These are phyloP conservation scores for Trichophyton equinum DNA, from an alignment of 2,329 filamentous ascomycete species.

Conservation along the genomic window DNA sequence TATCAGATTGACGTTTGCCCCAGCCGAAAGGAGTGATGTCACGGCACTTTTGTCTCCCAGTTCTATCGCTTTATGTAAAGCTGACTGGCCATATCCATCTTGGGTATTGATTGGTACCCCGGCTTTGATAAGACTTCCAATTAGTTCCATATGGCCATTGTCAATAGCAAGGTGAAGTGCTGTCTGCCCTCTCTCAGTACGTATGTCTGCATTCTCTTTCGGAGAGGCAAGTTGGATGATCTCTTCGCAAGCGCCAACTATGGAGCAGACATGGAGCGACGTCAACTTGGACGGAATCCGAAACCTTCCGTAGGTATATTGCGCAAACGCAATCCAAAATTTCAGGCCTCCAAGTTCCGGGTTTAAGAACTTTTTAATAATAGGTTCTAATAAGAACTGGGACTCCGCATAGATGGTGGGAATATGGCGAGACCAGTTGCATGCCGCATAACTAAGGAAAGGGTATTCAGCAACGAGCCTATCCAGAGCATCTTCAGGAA, in stretches of 20 bases:
- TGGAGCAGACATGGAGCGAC: neutral
- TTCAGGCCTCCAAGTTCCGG: neutral
- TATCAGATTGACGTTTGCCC: neutral
- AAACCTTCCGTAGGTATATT: neutral
- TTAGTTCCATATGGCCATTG: neutral
- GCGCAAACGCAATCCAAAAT: neutral
- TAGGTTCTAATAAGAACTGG: neutral
- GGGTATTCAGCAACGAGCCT: neutral
- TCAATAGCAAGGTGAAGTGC: neutral
- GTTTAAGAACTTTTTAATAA: neutral
- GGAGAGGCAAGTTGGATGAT: neutral
- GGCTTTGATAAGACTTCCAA: neutral
- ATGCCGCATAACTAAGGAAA: neutral
- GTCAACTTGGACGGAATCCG: neutral
- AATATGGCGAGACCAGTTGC: neutral
- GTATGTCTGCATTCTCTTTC: neutral
- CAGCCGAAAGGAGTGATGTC: neutral
- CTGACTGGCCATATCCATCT: neutral
- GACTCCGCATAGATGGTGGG: neutral
- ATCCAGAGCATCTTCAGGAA: neutral
- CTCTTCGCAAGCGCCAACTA: neutral
- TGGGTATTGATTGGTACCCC: neutral
- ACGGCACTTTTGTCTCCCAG: neutral
- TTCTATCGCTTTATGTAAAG: neutral
- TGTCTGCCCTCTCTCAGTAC: neutral